Evolutionary conservation across 768 basidiomycete species (phyloP), one percentile per base, ranked within the genome.

Genomic region (Tricholoma matsutake): DNA sequence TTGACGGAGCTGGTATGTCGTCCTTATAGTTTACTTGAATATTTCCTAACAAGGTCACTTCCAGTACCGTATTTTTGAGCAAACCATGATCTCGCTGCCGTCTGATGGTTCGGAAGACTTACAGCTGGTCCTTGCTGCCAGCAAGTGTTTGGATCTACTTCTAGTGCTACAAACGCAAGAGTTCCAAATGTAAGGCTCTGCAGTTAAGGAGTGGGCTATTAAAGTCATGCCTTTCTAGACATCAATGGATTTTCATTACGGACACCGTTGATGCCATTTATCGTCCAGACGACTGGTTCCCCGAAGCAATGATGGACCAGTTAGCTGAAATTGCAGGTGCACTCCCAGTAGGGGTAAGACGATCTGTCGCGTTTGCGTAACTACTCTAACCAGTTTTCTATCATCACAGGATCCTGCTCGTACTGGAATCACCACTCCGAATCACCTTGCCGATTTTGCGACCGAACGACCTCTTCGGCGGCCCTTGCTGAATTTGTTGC

Each of bases 241-340:
- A 98, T 72, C 95, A 99, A 78, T 99, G 97, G 96, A 92, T 97
- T 68, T 99, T 98, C 72, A 86, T 98, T 45, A 97, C 95, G 2
- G 96, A 99, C 72, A 98, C 96, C 0, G 92, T 96, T 6, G 97
- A 98, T 67, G 95, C 96, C 0, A 83, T 95, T 34, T 95, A 94
- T 74, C 88, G 86, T 16, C 91, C 94, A 0, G 88, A 94, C 60
- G 79, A 87, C 49, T 94, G 89, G 84, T 78, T 79, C 60, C 92
- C 96, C 0, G 89, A 91, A 65, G 90, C 94, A 2, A 86, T 97
- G 79, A 83, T 98, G 74, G 97, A 99, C 69, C 89, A 89, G 58
- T 79, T 98, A 0, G 87, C 93, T 45, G 94, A 96, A 63, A 84
- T 94, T 39, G 82, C 91, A 13, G 83, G 83, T n/a, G 86, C 79